Evolutionary conservation across 2,329 filamentous ascomycete species (phyloP), one percentile per base, ranked within the genome.

Genomic region (Neonectria coccinea): DNA sequence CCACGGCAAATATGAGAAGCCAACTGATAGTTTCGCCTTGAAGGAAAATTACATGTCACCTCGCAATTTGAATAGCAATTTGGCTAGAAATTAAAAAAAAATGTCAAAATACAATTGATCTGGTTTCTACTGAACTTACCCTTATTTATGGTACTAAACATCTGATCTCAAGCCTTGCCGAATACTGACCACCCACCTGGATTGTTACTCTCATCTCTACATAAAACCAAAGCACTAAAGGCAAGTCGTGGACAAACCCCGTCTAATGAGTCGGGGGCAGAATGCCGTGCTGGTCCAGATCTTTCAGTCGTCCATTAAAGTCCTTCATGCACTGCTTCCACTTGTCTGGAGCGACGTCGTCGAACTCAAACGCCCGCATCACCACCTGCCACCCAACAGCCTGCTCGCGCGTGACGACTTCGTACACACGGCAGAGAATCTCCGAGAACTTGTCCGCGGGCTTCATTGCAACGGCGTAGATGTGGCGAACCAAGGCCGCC

Each of bases 201-300:
- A 18, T 31, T 5, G 11, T 18, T 50, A 10, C 14, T 29, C 31
- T 29, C 27, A 50, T 31, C 25, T 31, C 25, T 14, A 31, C 11
- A n/a, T 18, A 50, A 27, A 48, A 5, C 25, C 25, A 50, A 50
- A 10, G 9, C 16, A 11, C 27, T 12, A 11, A 12, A 20, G 14
- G 18, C 27, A 12, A 7, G 10, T 12, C 27, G 8, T 10, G 31
- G 14, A 14, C 11, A 22, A 36, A n/a, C 8, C 1, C 48, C 12
- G 29, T 20, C 29, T 51, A 20, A 10, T 11, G 5, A 9, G n/a
- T 33, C 4, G 27, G 27, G 4, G 70, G 65, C 1, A 72, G 18
- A 25, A 74, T 63, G 12, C 59, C 65, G 25, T 72, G 69, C 29
- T 66, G 64, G 44, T 74, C 64, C 18, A 74, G 60, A 41, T 75